phyloP scores from a whole-genome alignment of 2,329 filamentous ascomycete genomes.

The Ceratocystis albifundus region DNA sequence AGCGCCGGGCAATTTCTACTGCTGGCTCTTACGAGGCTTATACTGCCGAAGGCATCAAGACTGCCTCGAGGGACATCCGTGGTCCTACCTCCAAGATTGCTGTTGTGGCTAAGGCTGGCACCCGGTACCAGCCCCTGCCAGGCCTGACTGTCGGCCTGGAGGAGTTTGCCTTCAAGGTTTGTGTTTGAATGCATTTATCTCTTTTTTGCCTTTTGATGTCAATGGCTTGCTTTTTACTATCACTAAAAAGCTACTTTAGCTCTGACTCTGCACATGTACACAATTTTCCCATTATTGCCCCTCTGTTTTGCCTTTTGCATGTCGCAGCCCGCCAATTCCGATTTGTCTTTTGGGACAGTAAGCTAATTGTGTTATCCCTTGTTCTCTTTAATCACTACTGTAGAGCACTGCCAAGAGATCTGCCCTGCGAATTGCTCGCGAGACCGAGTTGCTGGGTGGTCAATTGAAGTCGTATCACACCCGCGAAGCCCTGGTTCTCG shows the following conservation, averaged over 20 bases:
- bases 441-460: conserved; percentile 88
- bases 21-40: conserved; percentile 80
- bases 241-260: background rate
- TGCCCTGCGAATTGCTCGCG: conserved; percentile 82
- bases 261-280: background rate
- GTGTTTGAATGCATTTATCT: conserved; percentile 6
- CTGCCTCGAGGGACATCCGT: conserved; percentile 78
- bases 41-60: conserved; percentile 79
- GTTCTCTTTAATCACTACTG: conserved; percentile 20
- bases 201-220: background rate
- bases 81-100: conserved; percentile 85
- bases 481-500: conserved; percentile 81
- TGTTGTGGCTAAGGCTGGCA: conserved; percentile 86
- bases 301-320: too few relatives aligned
- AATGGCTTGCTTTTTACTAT: conserved; percentile 7
- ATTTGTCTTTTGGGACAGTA: conserved; percentile 6
- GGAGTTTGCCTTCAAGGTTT: conserved; percentile 94
- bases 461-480: conserved; percentile 81
- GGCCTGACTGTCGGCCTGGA: conserved; percentile 83
- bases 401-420: conserved; percentile 81
- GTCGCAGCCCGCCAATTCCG: background rate
- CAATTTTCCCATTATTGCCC: too few relatives aligned
- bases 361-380: conserved; percentile 37
- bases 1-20: conserved; percentile 44
- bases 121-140: conserved; percentile 79